Evolutionary conservation across 441 rosid species (phyloP).

Genomic region (Daphne laureola): DNA sequence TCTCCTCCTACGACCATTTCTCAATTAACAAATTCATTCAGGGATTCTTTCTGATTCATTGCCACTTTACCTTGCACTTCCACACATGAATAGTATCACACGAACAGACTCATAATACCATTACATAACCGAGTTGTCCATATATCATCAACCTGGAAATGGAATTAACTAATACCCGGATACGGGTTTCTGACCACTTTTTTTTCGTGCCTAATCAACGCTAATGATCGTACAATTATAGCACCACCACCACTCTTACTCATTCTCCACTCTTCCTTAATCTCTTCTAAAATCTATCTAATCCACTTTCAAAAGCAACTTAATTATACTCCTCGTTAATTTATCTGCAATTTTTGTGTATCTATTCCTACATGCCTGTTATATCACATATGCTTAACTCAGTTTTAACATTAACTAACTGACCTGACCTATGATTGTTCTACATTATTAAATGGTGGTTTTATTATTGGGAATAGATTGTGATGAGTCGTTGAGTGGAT

Average conservation of each 20-base stretch:
- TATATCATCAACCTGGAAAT: no score
- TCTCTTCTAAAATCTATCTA: no score
- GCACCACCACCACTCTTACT: not conserved
- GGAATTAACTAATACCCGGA: not conserved
- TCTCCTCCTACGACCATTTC: no score
- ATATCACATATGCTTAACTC: not conserved
- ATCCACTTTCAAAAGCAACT: no score
- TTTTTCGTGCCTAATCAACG: constrained; percentile 16
- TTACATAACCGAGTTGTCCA: not conserved
- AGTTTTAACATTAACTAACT: no score
- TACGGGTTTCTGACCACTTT: constrained; percentile 23
- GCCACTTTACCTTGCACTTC: not conserved
- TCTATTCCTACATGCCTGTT: not conserved
- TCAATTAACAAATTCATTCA: no score
- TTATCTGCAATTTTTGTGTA: no score
- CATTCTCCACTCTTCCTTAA: not conserved
- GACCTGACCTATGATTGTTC: no score
- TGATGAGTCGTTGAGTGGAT: constrained; percentile 25
- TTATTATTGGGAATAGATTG: not conserved
- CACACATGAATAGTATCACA: not conserved
- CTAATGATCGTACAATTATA: constrained; percentile 21
- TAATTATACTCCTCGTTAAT: no score
- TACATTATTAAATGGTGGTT: not conserved
- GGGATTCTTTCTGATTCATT: no score
- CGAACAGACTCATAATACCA: not conserved